Conservation (phyloP, 495 filamentous ascomycete genomes). For the Cercophora newfieldiana region DNA sequence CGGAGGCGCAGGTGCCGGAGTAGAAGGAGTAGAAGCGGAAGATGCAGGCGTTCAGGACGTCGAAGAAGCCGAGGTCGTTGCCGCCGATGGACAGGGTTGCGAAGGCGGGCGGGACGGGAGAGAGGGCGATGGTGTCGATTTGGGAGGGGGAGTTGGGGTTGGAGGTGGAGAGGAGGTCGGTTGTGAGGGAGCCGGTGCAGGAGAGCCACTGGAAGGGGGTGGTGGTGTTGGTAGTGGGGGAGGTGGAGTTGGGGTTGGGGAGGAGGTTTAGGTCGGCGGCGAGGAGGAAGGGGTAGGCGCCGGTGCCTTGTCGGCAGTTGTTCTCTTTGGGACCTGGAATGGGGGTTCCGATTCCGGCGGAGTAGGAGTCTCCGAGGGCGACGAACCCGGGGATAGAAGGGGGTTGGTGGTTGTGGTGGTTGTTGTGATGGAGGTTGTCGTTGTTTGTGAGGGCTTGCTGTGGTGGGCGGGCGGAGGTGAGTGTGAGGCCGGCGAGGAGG, state of each 20-base stretch:
- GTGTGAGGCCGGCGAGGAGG: neutral
- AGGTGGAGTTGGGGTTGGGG: constrained; percentile 22
- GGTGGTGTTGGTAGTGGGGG: constrained; percentile 21
- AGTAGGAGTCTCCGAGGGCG: constrained; percentile 49
- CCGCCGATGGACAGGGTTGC: constrained; percentile 49
- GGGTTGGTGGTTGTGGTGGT: neutral
- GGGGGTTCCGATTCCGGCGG: neutral
- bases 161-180: constrained; percentile 33
- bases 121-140: constrained; percentile 38
- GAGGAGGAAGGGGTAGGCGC: constrained; percentile 42
- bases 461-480: neutral
- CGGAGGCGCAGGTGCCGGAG: constrained; percentile 42
- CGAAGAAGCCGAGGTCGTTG: constrained; percentile 53
- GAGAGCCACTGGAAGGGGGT: constrained; percentile 41
- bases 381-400: constrained; percentile 34
- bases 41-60: constrained; percentile 49
- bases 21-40: constrained; percentile 49
- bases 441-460: neutral
- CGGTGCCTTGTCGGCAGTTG: constrained; percentile 41
- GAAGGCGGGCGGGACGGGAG: constrained; percentile 28
- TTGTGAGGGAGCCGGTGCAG: constrained; percentile 41
- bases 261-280: constrained; percentile 32
- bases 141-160: constrained; percentile 30
- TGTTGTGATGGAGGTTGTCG: neutral
- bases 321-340: constrained; percentile 29